Evolutionary conservation across 768 basidiomycete genomes (phyloP).

Genomic region (Leccinum obscurum): DNA sequence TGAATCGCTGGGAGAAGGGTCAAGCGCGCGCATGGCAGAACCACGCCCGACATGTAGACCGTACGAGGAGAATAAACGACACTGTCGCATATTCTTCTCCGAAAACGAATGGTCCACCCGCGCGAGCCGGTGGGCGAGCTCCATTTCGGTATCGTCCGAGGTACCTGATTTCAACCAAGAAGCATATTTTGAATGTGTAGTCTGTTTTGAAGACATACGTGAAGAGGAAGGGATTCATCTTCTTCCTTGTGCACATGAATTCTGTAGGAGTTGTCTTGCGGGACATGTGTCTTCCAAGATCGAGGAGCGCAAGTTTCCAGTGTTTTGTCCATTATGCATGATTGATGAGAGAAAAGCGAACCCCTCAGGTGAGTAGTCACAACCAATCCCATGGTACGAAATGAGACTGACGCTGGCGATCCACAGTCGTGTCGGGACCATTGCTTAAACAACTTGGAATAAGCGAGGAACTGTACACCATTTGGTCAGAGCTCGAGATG

Average conservation of each 20-base stretch:
- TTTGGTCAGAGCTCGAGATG: slow-evolving; percentile 49
- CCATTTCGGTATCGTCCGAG: slow-evolving; percentile 1
- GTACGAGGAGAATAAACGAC: slow-evolving; percentile 25
- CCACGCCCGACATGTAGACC: slow-evolving; percentile 5
- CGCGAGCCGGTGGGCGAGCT: not conserved
- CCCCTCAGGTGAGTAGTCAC: slow-evolving; percentile 34
- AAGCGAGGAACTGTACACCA: slow-evolving; percentile 38
- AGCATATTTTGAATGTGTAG: slow-evolving; percentile 45
- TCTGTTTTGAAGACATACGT: slow-evolving; percentile 53
- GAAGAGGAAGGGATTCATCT: slow-evolving; percentile 42
- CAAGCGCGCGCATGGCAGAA: slow-evolving; percentile 1
- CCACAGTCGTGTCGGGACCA: slow-evolving; percentile 39
- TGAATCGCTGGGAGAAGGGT: slow-evolving; percentile 4
- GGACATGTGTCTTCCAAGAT: slow-evolving; percentile 47
- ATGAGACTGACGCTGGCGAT: not conserved
- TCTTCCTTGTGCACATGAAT: slow-evolving; percentile 46
- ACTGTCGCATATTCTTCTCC: slow-evolving; percentile 28
- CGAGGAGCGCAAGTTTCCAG: slow-evolving; percentile 52
- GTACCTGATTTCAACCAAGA: slow-evolving; percentile 10
- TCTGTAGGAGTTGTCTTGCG: slow-evolving; percentile 54
- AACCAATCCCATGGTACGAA: not conserved
- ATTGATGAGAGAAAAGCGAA: slow-evolving; percentile 31
- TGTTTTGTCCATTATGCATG: slow-evolving; percentile 59
- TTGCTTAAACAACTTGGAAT: slow-evolving; percentile 43
- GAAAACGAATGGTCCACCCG: slow-evolving; percentile 11